Base-by-base conservation (phyloP, 2,329 filamentous ascomycete species). In the Pestalotiopsis sp. region DNA sequence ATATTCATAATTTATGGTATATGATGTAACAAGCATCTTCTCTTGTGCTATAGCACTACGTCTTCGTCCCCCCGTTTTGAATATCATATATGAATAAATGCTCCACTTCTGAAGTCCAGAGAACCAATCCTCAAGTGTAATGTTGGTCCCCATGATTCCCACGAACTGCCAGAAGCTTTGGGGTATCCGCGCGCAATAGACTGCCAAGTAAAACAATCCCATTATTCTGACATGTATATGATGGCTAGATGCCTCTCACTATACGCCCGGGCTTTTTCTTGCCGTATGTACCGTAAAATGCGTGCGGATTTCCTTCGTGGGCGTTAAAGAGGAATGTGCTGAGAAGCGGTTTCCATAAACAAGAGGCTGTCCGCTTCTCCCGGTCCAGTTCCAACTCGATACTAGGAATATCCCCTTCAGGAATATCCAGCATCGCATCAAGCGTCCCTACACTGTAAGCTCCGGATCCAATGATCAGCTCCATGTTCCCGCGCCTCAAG, bases 271-370 rank as follows among this genome's bases (percentile, higher is more conserved):
- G 61, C 20, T n/a, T 64, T 23, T 17, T 49, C 39, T 64, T 64
- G 36, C 61, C 61, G 49, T 64, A 49, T 31, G 11, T 64, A 4
- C 61, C 61, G 52, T 64, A 64, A 17, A 64, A 64, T 5, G 38
- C 61, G 12, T 13, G 17, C 39, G 61, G 61, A 13, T 49, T 64
- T 7, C 39, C 61, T 9, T 64, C 61, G 25, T 64, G 39, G 9
- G 61, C 61, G 20, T 64, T 64, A 4, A 2, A 36, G 2, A 64
- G 41, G 20, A 64, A 64, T 11, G 61, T 64, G 61, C 61, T 64
- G 36, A 64, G 39, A 4, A 64, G 36, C n/a, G 61, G 39, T 23
- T 31, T 49, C 61, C 61, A 64, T 11, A 23, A 23, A 49, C 25
- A 64, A 11, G 61, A 64, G n/a, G 49, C 36, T 17, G 20, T 64